Evolutionary conservation across 768 basidiomycete species (phyloP).

Genomic region (Tricholoma furcatifolium): DNA sequence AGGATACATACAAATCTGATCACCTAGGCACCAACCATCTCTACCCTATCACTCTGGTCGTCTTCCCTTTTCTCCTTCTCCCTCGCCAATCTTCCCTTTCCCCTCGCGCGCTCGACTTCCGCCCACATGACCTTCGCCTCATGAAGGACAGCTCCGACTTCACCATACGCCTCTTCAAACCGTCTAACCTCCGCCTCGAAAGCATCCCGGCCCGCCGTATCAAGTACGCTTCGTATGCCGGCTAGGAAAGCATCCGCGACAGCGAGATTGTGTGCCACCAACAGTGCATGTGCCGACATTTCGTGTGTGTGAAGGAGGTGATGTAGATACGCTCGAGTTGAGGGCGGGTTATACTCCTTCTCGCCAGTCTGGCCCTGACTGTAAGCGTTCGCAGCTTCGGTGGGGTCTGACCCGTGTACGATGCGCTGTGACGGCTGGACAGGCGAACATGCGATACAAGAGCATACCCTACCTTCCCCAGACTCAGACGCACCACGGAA

Average conservation of each 20-base stretch:
- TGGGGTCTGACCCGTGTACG: slow-evolving; percentile 38
- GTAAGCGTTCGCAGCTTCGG: background rate
- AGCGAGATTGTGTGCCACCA: slow-evolving; percentile 73
- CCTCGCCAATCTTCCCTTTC: slow-evolving; percentile 71
- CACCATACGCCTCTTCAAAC: slow-evolving; percentile 48
- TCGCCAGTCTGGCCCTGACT: background rate
- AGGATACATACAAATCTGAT: too few relatives aligned
- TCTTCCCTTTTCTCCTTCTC: slow-evolving; percentile 46
- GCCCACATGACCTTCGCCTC: slow-evolving; percentile 58
- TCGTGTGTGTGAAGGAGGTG: slow-evolving; percentile 88
- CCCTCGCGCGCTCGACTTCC: slow-evolving; percentile 67
- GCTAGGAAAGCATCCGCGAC: slow-evolving; percentile 66
- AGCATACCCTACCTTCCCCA: slow-evolving; percentile 32
- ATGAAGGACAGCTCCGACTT: slow-evolving; percentile 43
- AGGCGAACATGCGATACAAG: slow-evolving; percentile 59
- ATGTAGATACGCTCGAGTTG: slow-evolving; percentile 70
- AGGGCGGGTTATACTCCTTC: slow-evolving; percentile 27
- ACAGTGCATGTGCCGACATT: slow-evolving; percentile 80
- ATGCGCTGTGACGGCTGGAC: slow-evolving; percentile 30
- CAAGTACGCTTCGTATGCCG: slow-evolving; percentile 45
- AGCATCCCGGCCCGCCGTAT: slow-evolving; percentile 1
- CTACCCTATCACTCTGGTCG: slow-evolving; percentile 35
- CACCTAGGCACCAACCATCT: slow-evolving; percentile 12
- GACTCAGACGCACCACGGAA: slow-evolving; percentile 26
- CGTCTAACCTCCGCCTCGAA: slow-evolving; percentile 47